Base-by-base conservation (phyloP, 176 grass and related monocot species). In the Ampelocalamus luodianensis region DNA sequence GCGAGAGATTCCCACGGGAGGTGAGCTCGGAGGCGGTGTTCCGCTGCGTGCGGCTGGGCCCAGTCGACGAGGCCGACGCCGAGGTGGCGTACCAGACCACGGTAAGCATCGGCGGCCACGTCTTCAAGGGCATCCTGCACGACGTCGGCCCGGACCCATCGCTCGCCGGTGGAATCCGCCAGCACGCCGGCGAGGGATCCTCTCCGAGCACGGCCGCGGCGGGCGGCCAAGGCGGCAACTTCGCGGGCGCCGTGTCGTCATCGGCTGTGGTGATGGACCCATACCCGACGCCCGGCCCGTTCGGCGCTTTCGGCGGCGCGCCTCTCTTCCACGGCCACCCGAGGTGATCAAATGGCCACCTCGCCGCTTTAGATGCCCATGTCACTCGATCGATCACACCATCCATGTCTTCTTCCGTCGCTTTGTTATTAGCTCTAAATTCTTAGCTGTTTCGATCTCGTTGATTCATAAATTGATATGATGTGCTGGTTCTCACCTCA, bases 51-150 rank as follows among this genome's bases (percentile, higher is more conserved):
- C 80, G 88, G 0, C 89, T 99, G 16, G 86, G 96, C 4, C 87
- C 93, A 0, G 93, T 99, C 5, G 96, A 99, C 65, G 93, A 96
- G 72, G 65, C 82, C 5, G 91, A 94, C 23, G 72, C 87, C 55
- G 96, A 99, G 89, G 91, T 92, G 43, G 96, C 93, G 62, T 99
- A 99, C 80, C 96, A 94, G 80, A 94, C 93, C 34, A 55, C 74
- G 2, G 96, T 99, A 63, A 89, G 86, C 81, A 99, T 99, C 84
- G 96, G 80, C 49, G 96, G 96, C 48, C 96, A 95, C 51, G 39
- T 99, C 26, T 99, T 99, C 93, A 96, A 92, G 80, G 96, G 96
- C 64, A 99, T 99, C 55, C 93, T 99, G 45, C 94, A 96, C 66
- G 96, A 94, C 65, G 81, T 94, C 65, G 96, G 96, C 29, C 91